Evolutionary conservation across 768 basidiomycete genomes (phyloP).

Genomic region (Termitomyces sp.): DNA sequence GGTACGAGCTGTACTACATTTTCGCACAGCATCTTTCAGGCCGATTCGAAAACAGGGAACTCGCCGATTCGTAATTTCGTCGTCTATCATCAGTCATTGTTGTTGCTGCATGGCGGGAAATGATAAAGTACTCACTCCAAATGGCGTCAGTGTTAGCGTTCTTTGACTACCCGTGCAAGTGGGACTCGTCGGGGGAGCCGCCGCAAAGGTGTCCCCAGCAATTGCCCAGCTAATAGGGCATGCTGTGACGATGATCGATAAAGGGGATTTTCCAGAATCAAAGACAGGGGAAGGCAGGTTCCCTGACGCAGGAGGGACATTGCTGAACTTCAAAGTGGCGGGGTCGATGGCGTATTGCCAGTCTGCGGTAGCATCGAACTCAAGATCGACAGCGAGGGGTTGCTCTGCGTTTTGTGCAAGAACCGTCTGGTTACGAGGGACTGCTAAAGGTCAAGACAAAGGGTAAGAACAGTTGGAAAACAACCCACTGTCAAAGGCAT

Average conservation of each 20-base stretch:
- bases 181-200: slow-evolving; percentile 43
- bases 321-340: slow-evolving; percentile 36
- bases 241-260: slow-evolving; percentile 48
- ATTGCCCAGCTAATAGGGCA: slow-evolving; percentile 47
- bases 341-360: slow-evolving; percentile 62
- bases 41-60: slow-evolving; percentile 36
- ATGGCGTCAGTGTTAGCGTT: slow-evolving; percentile 46
- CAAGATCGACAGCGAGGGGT: slow-evolving; percentile 45
- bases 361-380: slow-evolving; percentile 44
- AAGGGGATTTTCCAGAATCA: slow-evolving; percentile 46
- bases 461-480: background rate
- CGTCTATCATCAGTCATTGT: slow-evolving; percentile 7
- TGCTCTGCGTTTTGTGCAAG: slow-evolving; percentile 42
- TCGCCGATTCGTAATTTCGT: slow-evolving; percentile 41
- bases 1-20: background rate
- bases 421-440: slow-evolving; percentile 35
- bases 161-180: slow-evolving; percentile 39
- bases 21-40: slow-evolving; percentile 4
- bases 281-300: slow-evolving; percentile 45
- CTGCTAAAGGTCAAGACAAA: slow-evolving; percentile 17
- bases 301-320: slow-evolving; percentile 30
- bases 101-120: background rate
- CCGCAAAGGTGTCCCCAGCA: slow-evolving; percentile 49
- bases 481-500: slow-evolving; percentile 49
- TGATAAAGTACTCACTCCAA: slow-evolving; percentile 38